Percentiles rank a stretch among this genome's conserved stretches.
Conservation (phyloP, 2,329 filamentous ascomycete species). For the Amylocarpus encephaloides region DNA sequence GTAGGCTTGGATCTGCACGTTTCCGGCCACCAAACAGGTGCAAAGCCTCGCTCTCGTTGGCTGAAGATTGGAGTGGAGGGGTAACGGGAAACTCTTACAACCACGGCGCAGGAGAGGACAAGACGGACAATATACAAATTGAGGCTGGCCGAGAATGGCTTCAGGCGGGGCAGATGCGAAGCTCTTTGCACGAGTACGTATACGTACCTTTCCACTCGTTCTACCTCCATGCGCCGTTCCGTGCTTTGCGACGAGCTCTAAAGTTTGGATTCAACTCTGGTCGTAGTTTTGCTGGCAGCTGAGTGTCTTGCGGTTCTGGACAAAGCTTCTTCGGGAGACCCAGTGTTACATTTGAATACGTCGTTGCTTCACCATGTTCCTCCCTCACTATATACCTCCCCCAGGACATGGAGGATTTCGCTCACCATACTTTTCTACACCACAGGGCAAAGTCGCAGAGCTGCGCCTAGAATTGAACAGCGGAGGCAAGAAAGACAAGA, state of each 20-base stretch:
- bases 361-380: constrained; percentile 24
- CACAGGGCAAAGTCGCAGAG: constrained; percentile 98
- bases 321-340: not conserved
- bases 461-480: constrained; percentile 88
- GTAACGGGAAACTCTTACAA: constrained; percentile 13
- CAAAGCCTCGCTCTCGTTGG: constrained; percentile 26
- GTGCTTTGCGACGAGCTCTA: not conserved
- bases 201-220: constrained; percentile 45
- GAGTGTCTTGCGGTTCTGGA: not conserved
- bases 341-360: not conserved
- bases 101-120: not conserved
- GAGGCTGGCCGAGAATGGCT: constrained; percentile 28
- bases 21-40: constrained; percentile 8
- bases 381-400: constrained; percentile 28
- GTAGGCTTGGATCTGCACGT: constrained; percentile 23
- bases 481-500: constrained; percentile 97
- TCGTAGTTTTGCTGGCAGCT: not conserved
- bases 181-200: constrained; percentile 91
- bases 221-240: constrained; percentile 13
- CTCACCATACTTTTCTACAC: constrained; percentile 33
- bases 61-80: constrained; percentile 25
- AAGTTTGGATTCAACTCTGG: not conserved
- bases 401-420: constrained; percentile 18
- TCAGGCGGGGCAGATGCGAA: constrained; percentile 86
- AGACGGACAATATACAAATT: constrained; percentile 14